Conservation (phyloP, 2,329 filamentous ascomycete species). For the Colletotrichum musicola region DNA sequence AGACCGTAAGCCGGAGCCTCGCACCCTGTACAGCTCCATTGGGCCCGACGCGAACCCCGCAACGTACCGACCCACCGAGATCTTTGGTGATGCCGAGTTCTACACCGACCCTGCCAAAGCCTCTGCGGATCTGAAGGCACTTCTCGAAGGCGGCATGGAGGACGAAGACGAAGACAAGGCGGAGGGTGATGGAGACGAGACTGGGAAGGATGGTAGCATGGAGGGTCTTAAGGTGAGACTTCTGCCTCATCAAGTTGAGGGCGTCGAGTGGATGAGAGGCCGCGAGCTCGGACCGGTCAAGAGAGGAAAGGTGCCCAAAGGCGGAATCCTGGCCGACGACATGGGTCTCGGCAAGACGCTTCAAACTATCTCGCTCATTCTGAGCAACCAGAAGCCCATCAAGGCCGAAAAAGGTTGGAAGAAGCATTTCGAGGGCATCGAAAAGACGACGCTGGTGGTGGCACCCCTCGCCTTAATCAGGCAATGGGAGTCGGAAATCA, state of each 20-base stretch:
- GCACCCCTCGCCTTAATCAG: slow-evolving; percentile 94
- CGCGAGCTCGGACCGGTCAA: slow-evolving; percentile 90
- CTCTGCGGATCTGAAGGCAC: slow-evolving; percentile 80
- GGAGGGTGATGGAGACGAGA: slow-evolving; percentile 42
- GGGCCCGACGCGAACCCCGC: slow-evolving; percentile 45
- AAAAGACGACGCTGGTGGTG: slow-evolving; percentile 89
- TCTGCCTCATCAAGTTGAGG: slow-evolving; percentile 93
- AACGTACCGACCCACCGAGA: slow-evolving; percentile 47
- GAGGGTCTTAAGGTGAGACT: slow-evolving; percentile 89
- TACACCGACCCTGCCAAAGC: slow-evolving; percentile 81
- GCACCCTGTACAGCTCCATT: slow-evolving; percentile 63
- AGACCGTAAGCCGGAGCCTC: slow-evolving; percentile 60
- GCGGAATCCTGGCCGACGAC: slow-evolving; percentile 95
- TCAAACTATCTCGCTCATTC: slow-evolving; percentile 89
- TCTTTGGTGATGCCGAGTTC: slow-evolving; percentile 60
- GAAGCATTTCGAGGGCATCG: slow-evolving; percentile 76
- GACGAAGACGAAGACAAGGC: slow-evolving; percentile 73
- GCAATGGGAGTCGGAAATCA: slow-evolving; percentile 96
- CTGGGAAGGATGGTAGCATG: slow-evolving; percentile 65
- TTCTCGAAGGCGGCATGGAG: slow-evolving; percentile 86
- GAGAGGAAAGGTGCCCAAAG: slow-evolving; percentile 85
- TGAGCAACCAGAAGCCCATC: slow-evolving; percentile 81
- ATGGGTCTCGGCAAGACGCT: slow-evolving; percentile 98
- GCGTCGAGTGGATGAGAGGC: slow-evolving; percentile 94
- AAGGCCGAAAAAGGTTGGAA: slow-evolving; percentile 71